Percentiles rank a stretch among this genome's conserved stretches.
Evolutionary conservation across 2,329 filamentous ascomycete species (phyloP).

Genomic region (Trichoderma simmonsii): DNA sequence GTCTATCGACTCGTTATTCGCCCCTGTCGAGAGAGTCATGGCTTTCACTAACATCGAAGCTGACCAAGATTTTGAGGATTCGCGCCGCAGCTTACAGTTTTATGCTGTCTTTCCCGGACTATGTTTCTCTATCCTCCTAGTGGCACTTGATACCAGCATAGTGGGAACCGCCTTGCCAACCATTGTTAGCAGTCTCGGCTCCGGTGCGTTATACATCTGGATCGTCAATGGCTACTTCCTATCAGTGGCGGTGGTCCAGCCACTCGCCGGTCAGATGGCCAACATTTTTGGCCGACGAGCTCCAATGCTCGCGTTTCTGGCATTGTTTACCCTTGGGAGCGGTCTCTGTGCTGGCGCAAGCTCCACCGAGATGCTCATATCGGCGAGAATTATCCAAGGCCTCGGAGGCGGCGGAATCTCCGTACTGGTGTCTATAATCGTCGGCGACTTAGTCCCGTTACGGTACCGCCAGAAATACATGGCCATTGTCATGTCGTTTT

Average conservation of each 20-base stretch:
- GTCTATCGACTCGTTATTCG: background rate
- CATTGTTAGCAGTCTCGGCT: background rate
- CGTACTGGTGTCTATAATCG: background rate
- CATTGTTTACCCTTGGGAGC: background rate
- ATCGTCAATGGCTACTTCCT: background rate
- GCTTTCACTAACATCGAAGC: background rate
- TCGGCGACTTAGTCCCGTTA: background rate
- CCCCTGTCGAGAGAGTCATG: background rate
- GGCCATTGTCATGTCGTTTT: background rate
- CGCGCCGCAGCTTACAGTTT: background rate
- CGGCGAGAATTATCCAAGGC: background rate
- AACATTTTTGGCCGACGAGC: background rate
- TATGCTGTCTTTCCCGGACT: background rate
- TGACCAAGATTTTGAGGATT: background rate
- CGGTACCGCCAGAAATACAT: background rate
- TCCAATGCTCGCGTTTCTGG: too few relatives aligned
- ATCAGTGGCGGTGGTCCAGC: background rate
- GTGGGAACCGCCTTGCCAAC: background rate
- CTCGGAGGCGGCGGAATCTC: background rate
- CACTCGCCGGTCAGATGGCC: background rate
- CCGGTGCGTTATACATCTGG: background rate
- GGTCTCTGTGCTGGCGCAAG: background rate
- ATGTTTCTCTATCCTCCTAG: background rate
- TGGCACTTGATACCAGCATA: background rate
- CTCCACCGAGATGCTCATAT: background rate